A percentile compares a stretch with the other conserved stretches of the same genome.
Evolutionary conservation across 805 yeast species (phyloP).

Genomic region (Candida parachauliodes): DNA sequence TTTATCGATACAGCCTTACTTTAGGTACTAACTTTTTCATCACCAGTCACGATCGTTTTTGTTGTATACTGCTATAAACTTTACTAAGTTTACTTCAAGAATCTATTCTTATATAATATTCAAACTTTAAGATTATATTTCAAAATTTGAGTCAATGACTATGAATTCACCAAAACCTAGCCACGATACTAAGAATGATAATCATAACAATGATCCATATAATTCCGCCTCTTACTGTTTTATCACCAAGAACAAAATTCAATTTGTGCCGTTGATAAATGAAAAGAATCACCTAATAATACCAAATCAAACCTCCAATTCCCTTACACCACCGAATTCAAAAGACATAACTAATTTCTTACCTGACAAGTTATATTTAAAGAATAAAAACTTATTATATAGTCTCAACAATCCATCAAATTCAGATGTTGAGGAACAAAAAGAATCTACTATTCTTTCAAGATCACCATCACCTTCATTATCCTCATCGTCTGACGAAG

Average conservation of each 20-base stretch:
- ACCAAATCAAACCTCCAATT: conserved; percentile 1
- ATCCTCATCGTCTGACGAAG: conserved; percentile 4
- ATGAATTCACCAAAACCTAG: too few species aligned
- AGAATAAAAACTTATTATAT: conserved; percentile 30
- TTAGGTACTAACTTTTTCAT: too few species aligned
- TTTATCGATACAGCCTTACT: too few species aligned
- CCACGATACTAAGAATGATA: too few species aligned
- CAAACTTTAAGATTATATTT: too few species aligned
- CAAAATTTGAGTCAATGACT: too few species aligned
- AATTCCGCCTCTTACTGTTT: conserved; percentile 25
- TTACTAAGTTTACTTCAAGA: too few species aligned
- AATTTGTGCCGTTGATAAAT: conserved; percentile 19
- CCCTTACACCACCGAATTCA: conserved; percentile 1
- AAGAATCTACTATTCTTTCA: not conserved
- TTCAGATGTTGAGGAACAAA: conserved; percentile 27
- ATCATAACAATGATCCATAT: not conserved
- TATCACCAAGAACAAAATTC: conserved; percentile 22
- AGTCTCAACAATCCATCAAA: conserved; percentile 32
- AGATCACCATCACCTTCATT: conserved; percentile 5
- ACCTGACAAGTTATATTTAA: conserved; percentile 14
- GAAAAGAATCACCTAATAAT: conserved; percentile 9
- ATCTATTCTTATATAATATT: too few species aligned
- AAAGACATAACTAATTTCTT: conserved; percentile 11
- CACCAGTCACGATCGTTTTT: too few species aligned
- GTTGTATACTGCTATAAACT: too few species aligned